Evolutionary conservation across 148 eudicot species (phyloP), one percentile per base, ranked within the genome.

Genomic region (Silene conica): DNA sequence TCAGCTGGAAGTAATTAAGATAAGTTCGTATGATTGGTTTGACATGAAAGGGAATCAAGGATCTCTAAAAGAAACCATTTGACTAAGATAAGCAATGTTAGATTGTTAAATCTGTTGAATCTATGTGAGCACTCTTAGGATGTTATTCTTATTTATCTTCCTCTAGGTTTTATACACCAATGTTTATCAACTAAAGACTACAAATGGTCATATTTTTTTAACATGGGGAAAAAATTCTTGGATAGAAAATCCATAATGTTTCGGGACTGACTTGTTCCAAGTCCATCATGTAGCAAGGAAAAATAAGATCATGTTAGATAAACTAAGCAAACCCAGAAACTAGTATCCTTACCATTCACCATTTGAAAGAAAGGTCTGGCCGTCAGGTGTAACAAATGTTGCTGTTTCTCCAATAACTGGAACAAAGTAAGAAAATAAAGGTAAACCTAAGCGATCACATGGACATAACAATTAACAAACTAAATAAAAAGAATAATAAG

Each of bases 321-420:
- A 71, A 66, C 46, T 8, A 25, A 50, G n/a, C 56, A 38, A 38
- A 38, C 71, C 46, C 22, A 8, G 23, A 68, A 41, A 72, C 63
- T 60, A 61, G 19, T 25, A 60, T 68, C 34, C 81, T 81, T 83
- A 93, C 98, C 99, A 95, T 85, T 95, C 99, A 26, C 99, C 97
- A 78, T 92, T 92, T 4, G 96, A 89, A 76, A 95, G 92, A 73
- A 95, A 90, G 13, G 80, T 80, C 28, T 58, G 65, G 12, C 80
- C 90, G 66, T 80, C 23, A 20, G 97, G 97, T 71, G 89, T 77
- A 73, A 76, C 62, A 76, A 92, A 89, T 64, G 96, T 95, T 22
- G 84, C 78, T 58, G 99, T 92, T 89, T 95, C 99, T 41, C 96
- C 94, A 52, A 90, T 81, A 86, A 95, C 99, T 93, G 97, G 77